Evolutionary conservation across 345 rosid species (phyloP).

Genomic region (Hevea brasiliensis): DNA sequence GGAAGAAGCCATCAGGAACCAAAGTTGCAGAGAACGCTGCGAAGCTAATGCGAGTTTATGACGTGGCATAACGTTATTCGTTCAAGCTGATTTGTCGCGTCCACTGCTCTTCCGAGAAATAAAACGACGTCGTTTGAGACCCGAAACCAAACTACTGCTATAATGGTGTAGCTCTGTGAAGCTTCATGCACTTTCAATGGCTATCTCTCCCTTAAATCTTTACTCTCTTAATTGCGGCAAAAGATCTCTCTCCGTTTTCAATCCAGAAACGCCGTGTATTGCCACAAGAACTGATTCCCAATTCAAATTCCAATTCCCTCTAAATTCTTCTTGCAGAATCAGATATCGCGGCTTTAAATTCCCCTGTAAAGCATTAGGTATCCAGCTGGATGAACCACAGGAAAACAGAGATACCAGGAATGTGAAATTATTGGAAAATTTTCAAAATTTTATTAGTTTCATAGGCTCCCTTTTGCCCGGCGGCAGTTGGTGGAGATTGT

Average conservation of each 20-base stretch:
- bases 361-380: background rate
- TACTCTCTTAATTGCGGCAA: background rate
- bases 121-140: background rate
- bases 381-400: background rate
- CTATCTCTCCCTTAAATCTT: constrained; percentile 9
- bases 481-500: constrained; percentile 42
- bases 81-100: background rate
- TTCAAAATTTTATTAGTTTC: background rate
- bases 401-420: background rate
- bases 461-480: constrained; percentile 17
- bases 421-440: background rate
- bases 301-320: constrained; percentile 6
- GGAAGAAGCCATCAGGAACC: background rate
- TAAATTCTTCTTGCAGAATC: background rate
- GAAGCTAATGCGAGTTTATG: background rate
- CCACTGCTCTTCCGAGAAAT: no score
- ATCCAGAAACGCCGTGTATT: background rate
- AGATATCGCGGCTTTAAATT: constrained; percentile 3
- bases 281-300: background rate
- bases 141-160: background rate
- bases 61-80: background rate
- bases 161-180: background rate
- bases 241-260: background rate
- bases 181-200: constrained; percentile 21
- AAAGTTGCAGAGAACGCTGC: background rate